Percentiles rank a stretch among this genome's conserved stretches.
These are phyloP conservation scores for Carallia pectinifolia DNA, from an alignment of 345 rosid genomes.

Conservation along the genomic window DNA sequence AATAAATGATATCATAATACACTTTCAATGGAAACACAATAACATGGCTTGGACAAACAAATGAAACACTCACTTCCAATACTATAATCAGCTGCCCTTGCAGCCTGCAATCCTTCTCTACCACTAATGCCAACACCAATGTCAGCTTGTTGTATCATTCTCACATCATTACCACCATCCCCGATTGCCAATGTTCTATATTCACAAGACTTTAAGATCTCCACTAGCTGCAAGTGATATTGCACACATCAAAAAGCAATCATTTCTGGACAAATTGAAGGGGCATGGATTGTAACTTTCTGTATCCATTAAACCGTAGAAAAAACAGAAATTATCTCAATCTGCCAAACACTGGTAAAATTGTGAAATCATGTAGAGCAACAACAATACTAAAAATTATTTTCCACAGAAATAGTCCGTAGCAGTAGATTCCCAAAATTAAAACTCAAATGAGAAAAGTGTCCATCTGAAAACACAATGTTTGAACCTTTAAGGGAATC, in stretches of 20 bases:
- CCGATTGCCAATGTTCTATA: slow-evolving; percentile 97
- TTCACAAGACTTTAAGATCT: slow-evolving; percentile 87
- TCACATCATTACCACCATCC: slow-evolving; percentile 99
- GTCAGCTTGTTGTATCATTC: slow-evolving; percentile 99
- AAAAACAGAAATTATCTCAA: no score
- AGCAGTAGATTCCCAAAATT: no score
- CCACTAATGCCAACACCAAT: slow-evolving; percentile 98
- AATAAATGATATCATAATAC: neutral
- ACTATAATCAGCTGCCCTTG: slow-evolving; percentile 98
- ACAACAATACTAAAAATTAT: no score
- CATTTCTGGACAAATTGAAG: neutral
- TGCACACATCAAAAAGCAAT: neutral
- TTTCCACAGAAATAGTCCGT: no score
- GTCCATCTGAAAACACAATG: no score
- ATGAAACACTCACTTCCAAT: slow-evolving; percentile 72
- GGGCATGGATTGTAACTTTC: neutral
- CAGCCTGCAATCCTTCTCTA: slow-evolving; percentile 99
- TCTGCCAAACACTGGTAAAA: no score
- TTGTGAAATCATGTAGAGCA: no score
- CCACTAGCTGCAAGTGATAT: slow-evolving; percentile 63
- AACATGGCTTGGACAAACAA: neutral
- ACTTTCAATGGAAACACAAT: neutral
- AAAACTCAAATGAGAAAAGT: no score
- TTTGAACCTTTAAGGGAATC: no score
- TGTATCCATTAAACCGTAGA: neutral